Percentiles rank a stretch among this genome's conserved stretches.
phyloP scores from a whole-genome alignment of 108 stramenopile species.

The Licmophora abbreviata region DNA sequence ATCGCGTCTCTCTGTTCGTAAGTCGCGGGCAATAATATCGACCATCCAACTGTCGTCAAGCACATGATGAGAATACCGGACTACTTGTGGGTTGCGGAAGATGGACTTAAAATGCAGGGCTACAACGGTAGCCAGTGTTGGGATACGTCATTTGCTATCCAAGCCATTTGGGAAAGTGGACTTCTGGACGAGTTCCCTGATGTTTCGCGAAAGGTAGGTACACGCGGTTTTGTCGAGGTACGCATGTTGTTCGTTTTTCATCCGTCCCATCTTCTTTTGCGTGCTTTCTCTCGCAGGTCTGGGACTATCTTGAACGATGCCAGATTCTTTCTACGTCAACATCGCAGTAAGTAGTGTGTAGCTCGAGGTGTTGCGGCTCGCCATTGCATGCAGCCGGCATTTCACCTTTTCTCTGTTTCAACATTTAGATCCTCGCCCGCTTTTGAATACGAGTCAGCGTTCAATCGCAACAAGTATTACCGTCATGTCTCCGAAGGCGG shows the following conservation, averaged over 20 bases:
- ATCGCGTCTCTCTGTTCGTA: not conserved
- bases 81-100: slow-evolving; percentile 98
- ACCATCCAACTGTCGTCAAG: slow-evolving; percentile 48
- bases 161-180: slow-evolving; percentile 82
- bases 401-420: not conserved
- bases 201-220: slow-evolving; percentile 46
- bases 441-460: slow-evolving; percentile 65
- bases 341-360: slow-evolving; percentile 31
- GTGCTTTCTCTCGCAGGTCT: slow-evolving; percentile 16
- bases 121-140: slow-evolving; percentile 98
- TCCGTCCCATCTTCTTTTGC: too few species aligned
- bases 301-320: slow-evolving; percentile 71
- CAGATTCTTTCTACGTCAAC: slow-evolving; percentile 82
- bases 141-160: slow-evolving; percentile 96
- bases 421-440: slow-evolving; percentile 50
- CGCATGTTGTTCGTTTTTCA: too few species aligned
- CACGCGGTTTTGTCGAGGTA: too few species aligned
- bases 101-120: slow-evolving; percentile 99
- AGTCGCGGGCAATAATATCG: slow-evolving; percentile 41
- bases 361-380: not conserved
- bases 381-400: not conserved
- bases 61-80: slow-evolving; percentile 90
- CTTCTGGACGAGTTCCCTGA: slow-evolving; percentile 75
- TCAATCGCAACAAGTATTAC: slow-evolving; percentile 72
- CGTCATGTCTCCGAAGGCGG: slow-evolving; percentile 95